Percentiles rank a stretch among this genome's conserved stretches.
Evolutionary conservation across 192 early-diverging fungal species (phyloP).

Genomic region (Chytriomyces confervae): DNA sequence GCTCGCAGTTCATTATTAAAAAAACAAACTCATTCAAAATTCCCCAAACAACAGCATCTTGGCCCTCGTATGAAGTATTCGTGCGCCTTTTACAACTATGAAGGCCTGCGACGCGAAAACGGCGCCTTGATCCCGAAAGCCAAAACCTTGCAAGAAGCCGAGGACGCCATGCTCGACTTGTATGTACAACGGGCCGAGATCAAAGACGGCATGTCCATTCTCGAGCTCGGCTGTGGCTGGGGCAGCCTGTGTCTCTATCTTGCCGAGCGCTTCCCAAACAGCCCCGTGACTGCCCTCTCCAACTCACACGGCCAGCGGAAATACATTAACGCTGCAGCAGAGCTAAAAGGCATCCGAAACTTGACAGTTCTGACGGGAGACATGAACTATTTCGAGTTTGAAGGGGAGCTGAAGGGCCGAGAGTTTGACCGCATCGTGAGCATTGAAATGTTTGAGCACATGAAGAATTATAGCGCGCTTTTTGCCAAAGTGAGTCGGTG

Average conservation of each 20-base stretch:
- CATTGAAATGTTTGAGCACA: conserved; percentile 71
- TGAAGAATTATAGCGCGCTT: conserved; percentile 67
- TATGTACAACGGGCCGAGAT: conserved; percentile 59
- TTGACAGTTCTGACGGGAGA: conserved; percentile 62
- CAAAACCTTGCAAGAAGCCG: conserved; percentile 58
- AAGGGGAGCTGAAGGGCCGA: conserved; percentile 9
- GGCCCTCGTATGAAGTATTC: conserved; percentile 68
- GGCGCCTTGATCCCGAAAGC: background rate
- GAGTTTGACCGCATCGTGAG: conserved; percentile 59
- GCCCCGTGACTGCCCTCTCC: conserved; percentile 58
- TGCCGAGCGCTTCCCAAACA: conserved; percentile 64
- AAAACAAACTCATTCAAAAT: background rate
- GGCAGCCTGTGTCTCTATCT: conserved; percentile 63
- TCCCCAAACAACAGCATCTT: conserved; percentile 33
- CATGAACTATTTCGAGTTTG: conserved; percentile 58
- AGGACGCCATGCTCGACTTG: conserved; percentile 63
- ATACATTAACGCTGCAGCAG: conserved; percentile 51
- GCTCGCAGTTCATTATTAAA: too few species aligned
- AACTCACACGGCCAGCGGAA: conserved; percentile 65
- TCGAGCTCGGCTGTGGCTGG: conserved; percentile 74
- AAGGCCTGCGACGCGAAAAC: conserved; percentile 27
- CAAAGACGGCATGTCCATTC: conserved; percentile 60
- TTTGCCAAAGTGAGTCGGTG: conserved; percentile 62
- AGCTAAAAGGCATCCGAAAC: conserved; percentile 54
- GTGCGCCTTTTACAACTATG: conserved; percentile 59